Conservation (phyloP, 2,329 filamentous ascomycete genomes). For the Botryotinia narcissicola region DNA sequence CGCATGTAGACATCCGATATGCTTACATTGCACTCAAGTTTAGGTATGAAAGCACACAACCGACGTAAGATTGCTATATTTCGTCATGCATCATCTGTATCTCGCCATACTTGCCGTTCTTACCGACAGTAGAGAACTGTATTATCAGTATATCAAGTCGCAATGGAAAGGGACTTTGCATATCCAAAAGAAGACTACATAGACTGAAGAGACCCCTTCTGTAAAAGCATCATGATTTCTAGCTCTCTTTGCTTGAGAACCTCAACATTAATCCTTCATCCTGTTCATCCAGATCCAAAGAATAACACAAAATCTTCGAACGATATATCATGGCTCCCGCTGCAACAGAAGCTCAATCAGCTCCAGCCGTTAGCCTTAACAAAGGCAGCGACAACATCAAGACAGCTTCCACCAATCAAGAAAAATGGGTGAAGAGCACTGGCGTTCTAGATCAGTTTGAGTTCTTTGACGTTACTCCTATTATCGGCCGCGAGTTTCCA, state of each 20-base stretch:
- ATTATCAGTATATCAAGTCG: neutral
- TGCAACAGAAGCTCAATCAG: constrained; percentile 24
- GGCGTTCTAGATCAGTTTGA: constrained; percentile 35
- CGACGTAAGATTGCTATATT: neutral
- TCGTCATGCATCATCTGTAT: neutral
- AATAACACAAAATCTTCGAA: neutral
- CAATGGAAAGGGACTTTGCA: neutral
- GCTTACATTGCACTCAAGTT: neutral
- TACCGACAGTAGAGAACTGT: neutral
- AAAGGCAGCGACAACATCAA: constrained; percentile 18
- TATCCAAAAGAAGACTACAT: neutral
- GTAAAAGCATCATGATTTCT: constrained; percentile 23
- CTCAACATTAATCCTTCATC: constrained; percentile 21
- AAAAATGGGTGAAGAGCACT: constrained; percentile 33
- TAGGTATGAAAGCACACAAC: neutral
- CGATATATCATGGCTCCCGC: constrained; percentile 28
- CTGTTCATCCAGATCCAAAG: neutral
- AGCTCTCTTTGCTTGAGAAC: constrained; percentile 26
- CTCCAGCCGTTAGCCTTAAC: constrained; percentile 12
- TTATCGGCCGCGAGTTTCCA: constrained; percentile 48
- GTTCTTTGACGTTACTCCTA: constrained; percentile 44
- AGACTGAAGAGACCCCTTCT: constrained; percentile 6
- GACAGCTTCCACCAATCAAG: constrained; percentile 20
- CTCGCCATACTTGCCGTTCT: constrained; percentile 1
- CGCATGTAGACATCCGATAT: neutral